Evolutionary conservation across 164 flowering plant genomes (phyloP), one percentile per base, ranked within the genome.

Genomic region (Annona squamosa): DNA sequence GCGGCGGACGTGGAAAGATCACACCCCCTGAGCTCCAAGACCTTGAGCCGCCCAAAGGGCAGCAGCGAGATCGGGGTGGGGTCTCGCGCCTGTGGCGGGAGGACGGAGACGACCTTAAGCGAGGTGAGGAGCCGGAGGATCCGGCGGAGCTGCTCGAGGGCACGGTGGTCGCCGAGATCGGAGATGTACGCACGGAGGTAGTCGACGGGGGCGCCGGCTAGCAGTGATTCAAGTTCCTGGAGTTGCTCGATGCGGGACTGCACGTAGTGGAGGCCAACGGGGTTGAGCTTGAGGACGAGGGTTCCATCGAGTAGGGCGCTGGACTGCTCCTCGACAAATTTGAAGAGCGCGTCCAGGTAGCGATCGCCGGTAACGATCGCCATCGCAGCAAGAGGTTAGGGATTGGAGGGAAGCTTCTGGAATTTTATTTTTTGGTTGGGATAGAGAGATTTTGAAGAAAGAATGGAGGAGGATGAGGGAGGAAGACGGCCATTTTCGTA

Each of bases 131-230:
- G 86, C 42, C 94, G 75, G 0, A 95, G 84, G 75, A 93, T 93
- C 68, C 96, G 69, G 16, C 99, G 83, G 2, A 95, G 82, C 88
- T 93, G 98, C 81, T 93, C 98, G 13, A 95, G 85, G 41, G 99
- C 99, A 4, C 98, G 86, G 82, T 92, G 94, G 76, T 95, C 99
- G 2, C 99, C 99, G 47, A 95, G 88, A 82, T 95, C 97, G 9
- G 98, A 93, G n/a, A 95, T 81, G 70, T 95, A 95, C 18, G 99
- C 98, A 0, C 99, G 91, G 37, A 95, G 90, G 71, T 95, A 95
- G 77, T 95, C 99, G 26, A 95, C 90, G 12, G 99, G 99, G 17
- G 99, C 97, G 2, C 94, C 96, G 16, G 93, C 76, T 4, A 89
- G 84, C 13, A 95, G 84, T 4, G 84, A 73, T 77, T 95, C 99